A percentile compares a stretch with the other conserved stretches of the same genome.
Conservation (phyloP, 345 rosid species). For the Abelmoschus esculentus region DNA sequence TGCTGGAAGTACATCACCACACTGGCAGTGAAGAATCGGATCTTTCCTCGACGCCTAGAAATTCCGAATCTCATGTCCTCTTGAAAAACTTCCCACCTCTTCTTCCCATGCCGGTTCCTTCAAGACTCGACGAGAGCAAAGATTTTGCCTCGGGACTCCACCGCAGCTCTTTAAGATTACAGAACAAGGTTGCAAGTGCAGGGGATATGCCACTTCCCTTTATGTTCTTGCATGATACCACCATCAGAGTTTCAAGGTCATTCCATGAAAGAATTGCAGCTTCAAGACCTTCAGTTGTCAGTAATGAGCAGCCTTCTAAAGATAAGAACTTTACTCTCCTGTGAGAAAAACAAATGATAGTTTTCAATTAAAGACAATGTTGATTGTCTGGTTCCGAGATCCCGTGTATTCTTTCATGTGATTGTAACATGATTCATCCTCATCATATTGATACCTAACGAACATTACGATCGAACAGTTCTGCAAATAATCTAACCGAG, state of each 20-base stretch:
- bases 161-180: constrained; percentile 62
- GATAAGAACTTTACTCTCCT: constrained; percentile 71
- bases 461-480: background rate
- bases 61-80: constrained; percentile 26
- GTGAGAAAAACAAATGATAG: background rate
- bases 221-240: constrained; percentile 62
- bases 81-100: constrained; percentile 78
- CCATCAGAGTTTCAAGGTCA: constrained; percentile 57
- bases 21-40: background rate
- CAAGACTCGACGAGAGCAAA: constrained; percentile 51
- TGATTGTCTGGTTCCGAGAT: too few species aligned
- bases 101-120: constrained; percentile 59
- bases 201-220: constrained; percentile 67
- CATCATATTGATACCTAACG: background rate
- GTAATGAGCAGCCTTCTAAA: constrained; percentile 72
- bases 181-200: constrained; percentile 58
- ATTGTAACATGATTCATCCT: background rate
- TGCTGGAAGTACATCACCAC: too few species aligned
- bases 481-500: background rate
- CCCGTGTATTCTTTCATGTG: background rate
- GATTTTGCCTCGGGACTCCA: constrained; percentile 92
- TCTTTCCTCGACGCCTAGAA: background rate
- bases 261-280: constrained; percentile 56
- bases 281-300: constrained; percentile 76
- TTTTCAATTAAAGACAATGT: too few species aligned